Evolutionary conservation across 164 flowering plant species (phyloP).

Genomic region (Magnolia sinica): DNA sequence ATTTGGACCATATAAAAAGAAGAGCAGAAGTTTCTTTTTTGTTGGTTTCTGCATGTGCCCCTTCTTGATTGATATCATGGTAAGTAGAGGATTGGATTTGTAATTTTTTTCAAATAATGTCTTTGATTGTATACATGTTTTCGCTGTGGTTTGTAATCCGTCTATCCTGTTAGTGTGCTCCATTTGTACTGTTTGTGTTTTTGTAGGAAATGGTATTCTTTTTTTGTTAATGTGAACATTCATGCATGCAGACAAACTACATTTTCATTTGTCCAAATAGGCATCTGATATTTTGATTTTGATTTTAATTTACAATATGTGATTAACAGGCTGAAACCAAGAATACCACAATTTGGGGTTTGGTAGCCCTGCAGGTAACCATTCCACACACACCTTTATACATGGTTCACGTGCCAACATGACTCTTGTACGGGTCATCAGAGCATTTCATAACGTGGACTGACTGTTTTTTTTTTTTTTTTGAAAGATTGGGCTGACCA

Average conservation of each 20-base stretch:
- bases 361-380: too few species aligned
- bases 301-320: too few species aligned
- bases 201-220: background rate
- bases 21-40: slow-evolving; percentile 28
- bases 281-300: too few species aligned
- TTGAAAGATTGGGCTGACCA: too few species aligned
- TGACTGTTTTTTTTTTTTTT: too few species aligned
- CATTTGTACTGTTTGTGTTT: slow-evolving; percentile 6
- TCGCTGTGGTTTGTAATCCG: background rate
- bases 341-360: too few species aligned
- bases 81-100: slow-evolving; percentile 16
- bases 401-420: too few species aligned
- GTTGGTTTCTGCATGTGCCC: slow-evolving; percentile 21
- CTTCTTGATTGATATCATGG: slow-evolving; percentile 7
- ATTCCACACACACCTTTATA: too few species aligned
- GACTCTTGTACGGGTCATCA: too few species aligned
- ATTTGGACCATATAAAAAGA: slow-evolving; percentile 2
- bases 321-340: too few species aligned
- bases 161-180: background rate
- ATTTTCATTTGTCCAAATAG: too few species aligned
- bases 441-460: too few species aligned
- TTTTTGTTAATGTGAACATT: background rate
- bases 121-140: background rate
- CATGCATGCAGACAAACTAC: background rate
- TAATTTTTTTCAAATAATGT: slow-evolving; percentile 7